Percentiles rank a stretch among this genome's conserved stretches.
These are phyloP conservation scores for Populus hybrid DNA, from an alignment of 441 rosid species.

Conservation along the genomic window DNA sequence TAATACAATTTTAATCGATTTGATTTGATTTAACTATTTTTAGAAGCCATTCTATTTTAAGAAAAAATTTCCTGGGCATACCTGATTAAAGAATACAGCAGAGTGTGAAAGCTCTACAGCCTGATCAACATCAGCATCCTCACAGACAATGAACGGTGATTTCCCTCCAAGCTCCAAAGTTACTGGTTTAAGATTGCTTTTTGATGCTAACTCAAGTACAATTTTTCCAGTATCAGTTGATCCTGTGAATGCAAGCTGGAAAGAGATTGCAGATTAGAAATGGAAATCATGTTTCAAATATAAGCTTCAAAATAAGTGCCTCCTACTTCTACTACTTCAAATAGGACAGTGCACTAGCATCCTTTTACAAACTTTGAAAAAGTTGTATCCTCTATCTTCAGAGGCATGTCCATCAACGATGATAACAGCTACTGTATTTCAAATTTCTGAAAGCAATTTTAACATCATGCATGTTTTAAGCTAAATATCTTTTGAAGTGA, in stretches of 20 bases:
- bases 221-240: conserved; percentile 63
- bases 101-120: conserved; percentile 84
- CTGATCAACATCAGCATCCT: conserved; percentile 73
- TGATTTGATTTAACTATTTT: not conserved
- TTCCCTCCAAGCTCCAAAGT: conserved; percentile 91
- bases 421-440: not conserved
- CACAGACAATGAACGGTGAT: conserved; percentile 78
- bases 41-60: not conserved
- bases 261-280: not conserved
- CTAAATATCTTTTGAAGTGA: not conserved
- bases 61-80: conserved; percentile 7
- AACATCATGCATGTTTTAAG: not conserved
- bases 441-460: not conserved
- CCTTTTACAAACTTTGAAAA: not conserved
- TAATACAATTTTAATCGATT: too few species aligned
- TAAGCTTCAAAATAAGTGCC: not conserved
- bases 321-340: not conserved
- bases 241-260: conserved; percentile 85
- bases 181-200: conserved; percentile 83
- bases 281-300: not conserved
- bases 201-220: conserved; percentile 65
- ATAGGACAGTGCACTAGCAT: not conserved
- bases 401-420: not conserved
- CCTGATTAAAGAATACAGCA: conserved; percentile 91
- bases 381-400: not conserved